Conservation (phyloP, 805 yeast genomes). For the Lipomyces starkeyi region DNA sequence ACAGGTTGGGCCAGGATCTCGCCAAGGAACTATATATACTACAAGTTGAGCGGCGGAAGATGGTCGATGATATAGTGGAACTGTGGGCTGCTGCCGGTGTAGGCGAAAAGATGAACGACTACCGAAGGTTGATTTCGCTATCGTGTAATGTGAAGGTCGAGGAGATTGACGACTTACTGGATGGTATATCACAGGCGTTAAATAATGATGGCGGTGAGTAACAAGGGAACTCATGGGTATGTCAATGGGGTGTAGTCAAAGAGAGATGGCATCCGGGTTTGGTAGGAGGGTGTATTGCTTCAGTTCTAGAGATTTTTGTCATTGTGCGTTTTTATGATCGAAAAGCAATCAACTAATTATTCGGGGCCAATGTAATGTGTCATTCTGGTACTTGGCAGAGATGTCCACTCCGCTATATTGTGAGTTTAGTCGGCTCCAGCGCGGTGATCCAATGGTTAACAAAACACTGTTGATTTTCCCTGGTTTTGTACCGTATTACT, state of each 20-base stretch:
- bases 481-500: too few relatives aligned
- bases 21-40: conserved; percentile 50
- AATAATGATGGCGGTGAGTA: conserved; percentile 6
- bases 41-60: conserved; percentile 51
- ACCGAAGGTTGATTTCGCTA: conserved; percentile 75
- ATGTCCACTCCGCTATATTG: too few relatives aligned
- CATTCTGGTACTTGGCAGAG: too few relatives aligned
- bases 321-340: not conserved
- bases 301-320: not conserved
- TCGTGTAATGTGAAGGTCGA: conserved; percentile 80
- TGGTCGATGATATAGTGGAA: conserved; percentile 58
- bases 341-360: not conserved
- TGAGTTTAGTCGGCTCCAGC: too few relatives aligned
- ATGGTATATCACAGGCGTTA: conserved; percentile 50
- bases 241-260: not conserved
- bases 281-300: not conserved
- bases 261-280: not conserved
- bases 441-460: too few relatives aligned
- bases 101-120: conserved; percentile 70
- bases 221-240: not conserved
- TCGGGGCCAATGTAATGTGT: too few relatives aligned
- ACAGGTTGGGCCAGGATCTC: conserved; percentile 36
- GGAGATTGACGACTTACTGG: conserved; percentile 79
- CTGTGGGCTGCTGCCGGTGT: conserved; percentile 54
- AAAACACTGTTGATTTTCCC: too few relatives aligned